Evolutionary conservation across 2,329 filamentous ascomycete species (phyloP).

Genomic region (Zymoseptoria brevis): DNA sequence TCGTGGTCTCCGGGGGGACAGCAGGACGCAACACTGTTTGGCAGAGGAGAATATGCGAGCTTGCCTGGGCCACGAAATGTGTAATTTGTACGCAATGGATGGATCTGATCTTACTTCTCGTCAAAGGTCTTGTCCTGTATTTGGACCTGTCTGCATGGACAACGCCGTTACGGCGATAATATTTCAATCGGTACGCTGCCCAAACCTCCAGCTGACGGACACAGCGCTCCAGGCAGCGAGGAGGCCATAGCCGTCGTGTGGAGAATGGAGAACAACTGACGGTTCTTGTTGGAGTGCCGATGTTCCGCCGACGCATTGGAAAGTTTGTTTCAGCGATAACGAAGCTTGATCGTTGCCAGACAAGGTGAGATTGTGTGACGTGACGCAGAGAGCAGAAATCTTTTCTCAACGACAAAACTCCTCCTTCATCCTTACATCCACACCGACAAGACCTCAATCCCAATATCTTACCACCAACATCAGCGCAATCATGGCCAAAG

Average conservation of each 20-base stretch:
- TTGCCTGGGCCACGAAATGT: neutral
- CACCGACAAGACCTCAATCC: neutral
- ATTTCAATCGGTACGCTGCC: neutral
- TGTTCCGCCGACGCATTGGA: neutral
- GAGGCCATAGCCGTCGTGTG: too few relatives aligned
- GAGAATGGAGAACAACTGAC: neutral
- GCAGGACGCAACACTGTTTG: neutral
- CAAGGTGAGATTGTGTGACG: neutral
- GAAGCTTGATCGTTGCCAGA: neutral
- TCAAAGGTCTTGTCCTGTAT: neutral
- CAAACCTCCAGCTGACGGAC: neutral
- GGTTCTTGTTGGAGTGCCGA: neutral
- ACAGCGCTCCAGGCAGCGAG: too few relatives aligned
- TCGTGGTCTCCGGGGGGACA: neutral
- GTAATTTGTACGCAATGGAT: neutral
- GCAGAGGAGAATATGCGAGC: neutral
- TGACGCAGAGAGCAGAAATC: neutral
- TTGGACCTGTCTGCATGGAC: neutral
- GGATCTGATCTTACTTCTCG: neutral
- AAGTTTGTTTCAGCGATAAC: neutral
- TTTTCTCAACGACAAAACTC: neutral
- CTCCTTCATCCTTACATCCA: neutral
- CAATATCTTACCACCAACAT: neutral
- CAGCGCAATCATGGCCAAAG: constrained; percentile 15
- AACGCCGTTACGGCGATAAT: neutral